phyloP scores from a whole-genome alignment of 2,329 filamentous ascomycete genomes.

The Neopestalotiopsis clavispora region DNA sequence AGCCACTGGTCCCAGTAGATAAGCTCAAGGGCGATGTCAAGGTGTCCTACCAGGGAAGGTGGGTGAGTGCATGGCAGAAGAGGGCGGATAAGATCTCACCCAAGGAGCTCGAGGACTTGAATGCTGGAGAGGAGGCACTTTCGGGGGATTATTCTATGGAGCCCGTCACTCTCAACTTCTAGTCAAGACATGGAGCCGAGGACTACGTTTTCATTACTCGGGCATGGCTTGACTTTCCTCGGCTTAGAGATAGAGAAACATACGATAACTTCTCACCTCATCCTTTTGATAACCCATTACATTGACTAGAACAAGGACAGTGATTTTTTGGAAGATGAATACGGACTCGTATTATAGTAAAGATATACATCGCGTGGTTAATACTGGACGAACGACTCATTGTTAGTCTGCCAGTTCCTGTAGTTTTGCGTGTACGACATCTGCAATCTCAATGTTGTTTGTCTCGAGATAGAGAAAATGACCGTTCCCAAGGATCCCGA shows the following conservation, averaged over 20 bases:
- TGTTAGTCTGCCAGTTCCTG: not conserved
- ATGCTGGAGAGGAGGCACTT: constrained; percentile 10
- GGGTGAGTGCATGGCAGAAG: constrained; percentile 41
- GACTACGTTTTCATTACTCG: too few species aligned
- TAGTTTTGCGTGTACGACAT: constrained; percentile 10
- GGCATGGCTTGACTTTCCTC: too few species aligned
- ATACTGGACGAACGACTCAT: too few species aligned
- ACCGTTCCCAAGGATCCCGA: constrained; percentile 17
- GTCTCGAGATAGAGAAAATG: constrained; percentile 19
- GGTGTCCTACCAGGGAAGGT: constrained; percentile 42
- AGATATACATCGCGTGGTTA: too few species aligned
- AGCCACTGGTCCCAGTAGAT: constrained; percentile 40
- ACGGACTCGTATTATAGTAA: too few species aligned
- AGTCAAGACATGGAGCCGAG: not conserved
- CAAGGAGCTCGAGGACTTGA: constrained; percentile 11
- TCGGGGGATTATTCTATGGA: constrained; percentile 8
- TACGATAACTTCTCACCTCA: too few species aligned
- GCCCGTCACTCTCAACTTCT: constrained; percentile 1
- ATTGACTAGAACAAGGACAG: too few species aligned
- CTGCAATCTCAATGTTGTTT: constrained; percentile 16
- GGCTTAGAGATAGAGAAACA: too few species aligned
- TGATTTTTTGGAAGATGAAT: too few species aligned
- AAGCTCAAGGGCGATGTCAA: constrained; percentile 37
- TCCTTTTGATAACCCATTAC: too few species aligned
- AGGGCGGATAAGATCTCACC: constrained; percentile 7